Base-by-base conservation (phyloP, 805 yeast genomes). In the Saccharomycodes ludwigii region DNA sequence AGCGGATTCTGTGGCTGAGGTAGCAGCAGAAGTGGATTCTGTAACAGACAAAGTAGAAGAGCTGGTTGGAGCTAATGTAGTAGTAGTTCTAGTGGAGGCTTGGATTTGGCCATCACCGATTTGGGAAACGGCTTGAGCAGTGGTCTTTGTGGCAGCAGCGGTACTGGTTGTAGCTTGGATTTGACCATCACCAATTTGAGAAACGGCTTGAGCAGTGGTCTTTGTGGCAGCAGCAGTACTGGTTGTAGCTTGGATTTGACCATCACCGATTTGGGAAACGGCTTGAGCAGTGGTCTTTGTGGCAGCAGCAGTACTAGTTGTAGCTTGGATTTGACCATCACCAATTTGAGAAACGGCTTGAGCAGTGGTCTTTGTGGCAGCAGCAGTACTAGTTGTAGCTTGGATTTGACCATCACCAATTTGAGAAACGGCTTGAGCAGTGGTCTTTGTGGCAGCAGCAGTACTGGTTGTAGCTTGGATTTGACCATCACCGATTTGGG, bases 401-500 rank as follows among this genome's bases (percentile, higher is more conserved):
- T 50, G 20, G 65, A 33, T n/a, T 41, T 27, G n/a, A 40, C 24
- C 30, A 61, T 50, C 40, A 64, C 55, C 28, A 69, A 60, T 35
- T 53, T 68, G 74, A 20, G 65, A 43, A 9, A 41, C 48, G 11
- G 24, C 56, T 28, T 53, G 41, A 15, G 34, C 44, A 22, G 46
- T 56, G 46, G 61, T 56, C 50, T 52, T 59, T 22, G 61, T 58
- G 31, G 50, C 50, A 40, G 65, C 46, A 33, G 56, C 39, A 25
- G 59, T 40, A 32, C 50, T 36, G 21, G 62, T 36, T 28, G 31
- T 33, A 40, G 33, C 32, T n/a, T 29, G 23, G 21, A 68, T 56
- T 53, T 69, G 75, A 46, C 75, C 74, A 42, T 69, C 76, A 43
- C 63, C 64, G 35, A 69, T 69, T 51, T 66, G 74, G 40, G 68